phyloP scores from a whole-genome alignment of 2,329 filamentous ascomycete species.

The Aspergillus fumigatus region DNA sequence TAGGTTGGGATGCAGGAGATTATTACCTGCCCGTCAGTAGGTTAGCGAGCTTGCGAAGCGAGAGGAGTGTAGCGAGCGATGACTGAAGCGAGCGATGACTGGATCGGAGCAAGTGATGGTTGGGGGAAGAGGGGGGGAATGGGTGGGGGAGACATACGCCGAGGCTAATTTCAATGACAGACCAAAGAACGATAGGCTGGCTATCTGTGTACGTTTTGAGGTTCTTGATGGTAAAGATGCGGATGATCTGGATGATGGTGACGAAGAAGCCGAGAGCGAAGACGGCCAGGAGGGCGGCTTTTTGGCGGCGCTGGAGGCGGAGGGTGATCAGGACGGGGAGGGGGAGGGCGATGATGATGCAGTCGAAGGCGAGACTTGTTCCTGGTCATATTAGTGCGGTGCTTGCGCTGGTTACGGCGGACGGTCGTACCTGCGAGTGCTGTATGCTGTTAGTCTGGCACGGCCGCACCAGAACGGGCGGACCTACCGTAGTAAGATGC shows the following conservation, averaged over 20 bases:
- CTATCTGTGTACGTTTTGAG: conserved; percentile 46
- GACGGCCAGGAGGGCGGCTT: conserved; percentile 37
- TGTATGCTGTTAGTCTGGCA: neutral
- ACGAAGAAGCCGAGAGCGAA: conserved; percentile 51
- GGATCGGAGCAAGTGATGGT: neutral
- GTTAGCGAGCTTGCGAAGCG: neutral
- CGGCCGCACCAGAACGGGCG: too few species aligned
- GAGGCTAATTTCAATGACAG: conserved; percentile 43
- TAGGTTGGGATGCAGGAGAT: conserved; percentile 42
- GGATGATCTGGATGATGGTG: conserved; percentile 49
- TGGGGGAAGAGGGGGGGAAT: too few species aligned
- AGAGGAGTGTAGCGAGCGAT: neutral
- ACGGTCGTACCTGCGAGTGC: conserved; percentile 5
- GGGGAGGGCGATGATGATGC: conserved; percentile 22
- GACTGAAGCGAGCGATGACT: too few species aligned
- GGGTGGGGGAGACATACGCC: conserved; percentile 27
- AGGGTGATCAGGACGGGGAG: conserved; percentile 21
- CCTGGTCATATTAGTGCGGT: neutral
- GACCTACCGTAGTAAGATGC: conserved; percentile 43
- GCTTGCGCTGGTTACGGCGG: neutral
- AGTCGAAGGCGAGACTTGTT: conserved; percentile 20
- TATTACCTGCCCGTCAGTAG: conserved; percentile 24
- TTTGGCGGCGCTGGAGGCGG: conserved; percentile 13
- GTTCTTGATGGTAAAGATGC: conserved; percentile 46
- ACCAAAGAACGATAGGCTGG: conserved; percentile 43